Conservation (phyloP, 2,329 filamentous ascomycete species). For the Fusarium multiceps region DNA sequence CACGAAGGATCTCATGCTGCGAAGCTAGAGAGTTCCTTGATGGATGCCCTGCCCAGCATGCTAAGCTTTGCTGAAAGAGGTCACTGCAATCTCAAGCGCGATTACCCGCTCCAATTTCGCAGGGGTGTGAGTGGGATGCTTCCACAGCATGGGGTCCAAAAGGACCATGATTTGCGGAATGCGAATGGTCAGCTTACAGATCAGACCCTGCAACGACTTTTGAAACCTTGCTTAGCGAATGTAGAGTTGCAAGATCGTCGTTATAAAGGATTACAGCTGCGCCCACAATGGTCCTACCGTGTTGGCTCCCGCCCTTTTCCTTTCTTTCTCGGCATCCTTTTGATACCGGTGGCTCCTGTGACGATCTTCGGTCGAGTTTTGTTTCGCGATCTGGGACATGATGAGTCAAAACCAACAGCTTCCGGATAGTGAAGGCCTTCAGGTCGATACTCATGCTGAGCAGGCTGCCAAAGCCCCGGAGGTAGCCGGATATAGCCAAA, state of each 20-base stretch:
- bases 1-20: not conserved
- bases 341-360: not conserved
- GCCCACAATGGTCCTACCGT: not conserved
- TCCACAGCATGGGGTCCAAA: constrained; percentile 7
- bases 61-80: not conserved
- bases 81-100: not conserved
- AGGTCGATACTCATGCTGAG: constrained; percentile 26
- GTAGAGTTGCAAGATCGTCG: constrained; percentile 15
- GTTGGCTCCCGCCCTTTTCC: not conserved
- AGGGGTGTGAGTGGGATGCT: constrained; percentile 4
- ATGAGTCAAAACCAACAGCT: constrained; percentile 27
- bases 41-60: not conserved
- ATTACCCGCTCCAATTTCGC: constrained; percentile 1
- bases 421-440: constrained; percentile 31
- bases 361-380: not conserved
- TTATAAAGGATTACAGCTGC: constrained; percentile 15
- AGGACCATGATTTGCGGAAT: constrained; percentile 25
- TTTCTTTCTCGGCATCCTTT: not conserved
- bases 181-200: constrained; percentile 32
- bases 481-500: constrained; percentile 5
- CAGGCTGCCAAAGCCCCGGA: constrained; percentile 31
- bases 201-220: constrained; percentile 11
- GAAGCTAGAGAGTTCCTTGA: not conserved
- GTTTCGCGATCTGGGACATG: not conserved
- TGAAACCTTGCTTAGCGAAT: constrained; percentile 15